These are phyloP conservation scores for Theileria luwenshuni DNA, from an alignment of 169 alveolate genomes.

Conservation along the genomic window DNA sequence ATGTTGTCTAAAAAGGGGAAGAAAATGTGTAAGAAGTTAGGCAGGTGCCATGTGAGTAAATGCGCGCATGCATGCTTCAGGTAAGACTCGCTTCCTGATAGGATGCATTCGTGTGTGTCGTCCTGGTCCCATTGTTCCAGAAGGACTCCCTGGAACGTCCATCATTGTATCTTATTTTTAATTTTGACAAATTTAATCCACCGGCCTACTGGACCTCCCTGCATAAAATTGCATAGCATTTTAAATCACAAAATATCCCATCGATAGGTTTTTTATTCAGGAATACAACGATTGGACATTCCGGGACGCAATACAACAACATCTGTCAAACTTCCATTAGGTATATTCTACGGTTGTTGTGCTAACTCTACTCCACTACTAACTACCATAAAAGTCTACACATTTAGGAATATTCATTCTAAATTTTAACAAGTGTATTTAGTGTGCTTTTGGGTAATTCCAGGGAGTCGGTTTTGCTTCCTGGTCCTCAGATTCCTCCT, in stretches of 20 bases:
- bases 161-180: too few species aligned
- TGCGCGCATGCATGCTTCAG: conserved; percentile 25
- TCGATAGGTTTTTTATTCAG: background rate
- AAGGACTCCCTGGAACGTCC: too few species aligned
- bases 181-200: too few species aligned
- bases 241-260: background rate
- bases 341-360: conserved; percentile 1
- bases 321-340: conserved; percentile 13
- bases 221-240: conserved; percentile 10
- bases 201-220: too few species aligned
- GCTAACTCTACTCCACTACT: conserved; percentile 8
- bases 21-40: conserved; percentile 9
- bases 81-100: background rate
- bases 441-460: conserved; percentile 54
- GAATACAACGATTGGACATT: background rate
- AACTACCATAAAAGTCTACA: background rate
- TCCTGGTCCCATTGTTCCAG: background rate
- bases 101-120: conserved; percentile 9
- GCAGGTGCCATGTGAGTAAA: conserved; percentile 14
- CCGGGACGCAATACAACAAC: conserved; percentile 4
- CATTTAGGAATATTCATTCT: background rate
- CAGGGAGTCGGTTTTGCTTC: conserved; percentile 69
- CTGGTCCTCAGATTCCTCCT: conserved; percentile 12
- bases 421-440: background rate
- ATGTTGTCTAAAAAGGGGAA: conserved; percentile 12